A percentile compares a stretch with the other conserved stretches of the same genome.
These are phyloP conservation scores for Fusarium continuum DNA, from an alignment of 2,329 filamentous ascomycete species.

Conservation along the genomic window DNA sequence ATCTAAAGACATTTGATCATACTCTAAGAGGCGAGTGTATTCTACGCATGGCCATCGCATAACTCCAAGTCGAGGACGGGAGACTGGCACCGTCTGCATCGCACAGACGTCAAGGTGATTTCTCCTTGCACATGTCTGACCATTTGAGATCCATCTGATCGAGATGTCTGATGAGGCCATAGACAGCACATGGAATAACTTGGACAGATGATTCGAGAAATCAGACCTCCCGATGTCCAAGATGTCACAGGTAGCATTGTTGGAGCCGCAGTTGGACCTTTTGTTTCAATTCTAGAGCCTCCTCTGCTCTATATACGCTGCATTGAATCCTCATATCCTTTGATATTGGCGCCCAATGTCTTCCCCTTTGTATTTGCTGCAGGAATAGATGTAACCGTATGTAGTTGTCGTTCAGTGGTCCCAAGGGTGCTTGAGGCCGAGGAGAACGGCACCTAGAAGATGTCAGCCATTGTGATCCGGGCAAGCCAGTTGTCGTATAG, in stretches of 20 bases:
- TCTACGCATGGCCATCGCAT: too few relatives aligned
- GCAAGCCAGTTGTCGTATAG: not conserved
- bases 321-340: constrained; percentile 5
- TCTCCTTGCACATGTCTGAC: constrained; percentile 75
- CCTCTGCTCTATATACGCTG: constrained; percentile 38
- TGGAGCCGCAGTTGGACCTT: not conserved
- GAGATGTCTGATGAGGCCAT: constrained; percentile 72
- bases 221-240: constrained; percentile 18
- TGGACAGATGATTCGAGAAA: constrained; percentile 74
- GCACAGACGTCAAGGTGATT: constrained; percentile 69
- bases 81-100: constrained; percentile 74
- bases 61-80: constrained; percentile 80
- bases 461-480: constrained; percentile 14
- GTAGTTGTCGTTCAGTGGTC: constrained; percentile 72
- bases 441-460: constrained; percentile 71
- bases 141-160: constrained; percentile 72
- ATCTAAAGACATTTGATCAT: too few relatives aligned
- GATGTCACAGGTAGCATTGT: not conserved
- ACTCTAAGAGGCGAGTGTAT: too few relatives aligned
- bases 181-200: constrained; percentile 69
- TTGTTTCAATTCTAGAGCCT: constrained; percentile 27
- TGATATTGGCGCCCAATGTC: constrained; percentile 1
- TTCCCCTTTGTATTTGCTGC: constrained; percentile 16
- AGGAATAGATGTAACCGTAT: constrained; percentile 23
- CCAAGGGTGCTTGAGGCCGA: constrained; percentile 97